phyloP scores from a whole-genome alignment of 2,329 filamentous ascomycete genomes.

The Chaetomiaceae sp. region DNA sequence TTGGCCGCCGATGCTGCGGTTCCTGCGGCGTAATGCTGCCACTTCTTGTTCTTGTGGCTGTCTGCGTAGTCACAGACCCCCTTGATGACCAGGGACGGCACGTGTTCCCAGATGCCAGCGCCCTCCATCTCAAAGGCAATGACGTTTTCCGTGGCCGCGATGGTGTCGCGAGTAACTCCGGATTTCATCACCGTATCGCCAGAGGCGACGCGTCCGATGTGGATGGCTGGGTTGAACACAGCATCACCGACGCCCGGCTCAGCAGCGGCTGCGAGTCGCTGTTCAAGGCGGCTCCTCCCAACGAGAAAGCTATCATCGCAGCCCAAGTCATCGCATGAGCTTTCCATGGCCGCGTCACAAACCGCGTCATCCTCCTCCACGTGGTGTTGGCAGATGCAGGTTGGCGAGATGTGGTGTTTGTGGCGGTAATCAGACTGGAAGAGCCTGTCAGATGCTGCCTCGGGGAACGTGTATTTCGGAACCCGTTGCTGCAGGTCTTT shows the following conservation, averaged over 20 bases:
- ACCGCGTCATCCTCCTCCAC: constrained; percentile 3
- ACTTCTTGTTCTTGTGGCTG: constrained; percentile 7
- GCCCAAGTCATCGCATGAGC: constrained; percentile 23
- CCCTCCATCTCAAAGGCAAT: constrained; percentile 7
- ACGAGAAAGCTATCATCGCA: constrained; percentile 16
- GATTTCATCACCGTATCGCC: constrained; percentile 26
- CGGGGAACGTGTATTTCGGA: constrained; percentile 15
- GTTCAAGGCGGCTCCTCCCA: constrained; percentile 13
- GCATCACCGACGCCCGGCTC: too few species aligned
- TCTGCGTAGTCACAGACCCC: constrained; percentile 11
- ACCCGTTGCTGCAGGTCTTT: not conserved
- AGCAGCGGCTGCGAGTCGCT: not conserved
- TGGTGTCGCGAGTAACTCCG: not conserved
- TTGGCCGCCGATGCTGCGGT: constrained; percentile 30
- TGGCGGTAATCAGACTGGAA: constrained; percentile 20
- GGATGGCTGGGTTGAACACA: not conserved
- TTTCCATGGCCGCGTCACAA: constrained; percentile 24
- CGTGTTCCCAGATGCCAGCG: constrained; percentile 6
- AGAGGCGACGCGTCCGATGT: constrained; percentile 32
- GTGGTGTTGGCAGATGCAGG: constrained; percentile 12
- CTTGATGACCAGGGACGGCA: constrained; percentile 6
- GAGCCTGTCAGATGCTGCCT: constrained; percentile 17
- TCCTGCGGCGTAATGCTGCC: not conserved
- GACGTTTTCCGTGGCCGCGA: not conserved
- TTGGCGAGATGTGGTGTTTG: not conserved